These are phyloP conservation scores for Nakazawaea siamensis DNA, from an alignment of 805 yeast species.

Conservation along the genomic window DNA sequence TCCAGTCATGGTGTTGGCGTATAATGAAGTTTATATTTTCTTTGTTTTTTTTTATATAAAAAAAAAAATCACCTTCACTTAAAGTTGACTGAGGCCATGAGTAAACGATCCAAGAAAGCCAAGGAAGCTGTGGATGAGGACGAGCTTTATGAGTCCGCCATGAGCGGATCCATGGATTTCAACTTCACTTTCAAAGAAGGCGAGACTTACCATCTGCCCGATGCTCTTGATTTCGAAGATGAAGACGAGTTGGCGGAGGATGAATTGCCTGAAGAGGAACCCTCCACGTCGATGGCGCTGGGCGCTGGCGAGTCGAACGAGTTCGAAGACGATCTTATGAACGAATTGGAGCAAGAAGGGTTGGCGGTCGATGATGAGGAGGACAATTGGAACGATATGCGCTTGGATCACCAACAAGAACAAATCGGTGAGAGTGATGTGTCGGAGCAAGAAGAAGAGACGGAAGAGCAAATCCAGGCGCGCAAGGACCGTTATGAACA, in stretches of 20 bases:
- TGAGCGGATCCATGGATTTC: constrained; percentile 22
- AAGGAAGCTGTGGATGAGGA: constrained; percentile 14
- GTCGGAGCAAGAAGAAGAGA: constrained; percentile 15
- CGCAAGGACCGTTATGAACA: constrained; percentile 24
- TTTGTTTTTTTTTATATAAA: too few relatives aligned
- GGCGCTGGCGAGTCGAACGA: constrained; percentile 22
- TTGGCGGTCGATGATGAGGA: constrained; percentile 25
- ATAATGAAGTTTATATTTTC: too few relatives aligned
- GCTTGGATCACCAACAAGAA: constrained; percentile 22
- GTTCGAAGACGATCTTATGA: constrained; percentile 28
- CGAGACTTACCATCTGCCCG: constrained; percentile 70
- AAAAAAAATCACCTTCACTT: neutral
- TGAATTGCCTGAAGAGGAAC: constrained; percentile 35
- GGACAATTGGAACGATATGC: constrained; percentile 17
- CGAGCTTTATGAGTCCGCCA: constrained; percentile 23
- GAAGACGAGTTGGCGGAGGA: constrained; percentile 94
- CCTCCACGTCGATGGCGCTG: constrained; percentile 10
- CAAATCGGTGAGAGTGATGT: constrained; percentile 13
- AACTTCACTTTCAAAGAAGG: constrained; percentile 31
- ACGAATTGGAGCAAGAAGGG: constrained; percentile 28
- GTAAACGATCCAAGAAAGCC: neutral
- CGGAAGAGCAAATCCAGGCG: constrained; percentile 12
- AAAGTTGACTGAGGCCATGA: neutral
- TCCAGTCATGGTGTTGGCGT: constrained; percentile 21
- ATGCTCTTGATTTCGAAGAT: constrained; percentile 91